These are phyloP conservation scores for Apiospora pterosperma DNA, from an alignment of 2,329 filamentous ascomycete species.

Conservation along the genomic window DNA sequence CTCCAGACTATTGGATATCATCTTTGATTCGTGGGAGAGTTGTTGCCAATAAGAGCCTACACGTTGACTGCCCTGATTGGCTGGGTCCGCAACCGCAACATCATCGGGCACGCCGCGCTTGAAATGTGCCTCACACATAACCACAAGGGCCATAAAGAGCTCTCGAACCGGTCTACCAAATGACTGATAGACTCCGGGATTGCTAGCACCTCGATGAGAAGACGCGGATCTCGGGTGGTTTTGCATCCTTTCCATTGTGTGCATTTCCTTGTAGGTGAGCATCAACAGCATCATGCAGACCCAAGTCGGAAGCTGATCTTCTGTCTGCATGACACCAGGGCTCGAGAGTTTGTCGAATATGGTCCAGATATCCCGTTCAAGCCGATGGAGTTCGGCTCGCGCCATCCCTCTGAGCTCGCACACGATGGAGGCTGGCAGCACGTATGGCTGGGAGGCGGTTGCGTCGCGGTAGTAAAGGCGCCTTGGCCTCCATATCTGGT, in stretches of 20 bases:
- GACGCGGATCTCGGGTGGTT: slow-evolving; percentile 10
- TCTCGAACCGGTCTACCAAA: not conserved
- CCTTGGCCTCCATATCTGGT: slow-evolving; percentile 44
- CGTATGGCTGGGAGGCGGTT: slow-evolving; percentile 22
- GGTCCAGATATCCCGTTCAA: slow-evolving; percentile 12
- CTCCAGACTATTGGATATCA: slow-evolving; percentile 1
- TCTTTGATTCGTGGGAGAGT: slow-evolving; percentile 2
- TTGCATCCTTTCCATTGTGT: slow-evolving; percentile 10
- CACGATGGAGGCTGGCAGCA: slow-evolving; percentile 30
- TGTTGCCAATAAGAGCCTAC: slow-evolving; percentile 1
- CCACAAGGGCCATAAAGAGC: slow-evolving; percentile 24
- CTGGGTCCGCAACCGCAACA: not conserved
- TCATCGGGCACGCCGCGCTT: slow-evolving; percentile 1
- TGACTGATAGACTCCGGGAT: not conserved
- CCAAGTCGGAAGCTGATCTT: slow-evolving; percentile 44
- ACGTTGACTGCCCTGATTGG: not conserved
- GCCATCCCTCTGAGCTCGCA: slow-evolving; percentile 21
- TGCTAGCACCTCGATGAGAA: slow-evolving; percentile 10
- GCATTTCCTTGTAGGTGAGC: slow-evolving; percentile 41
- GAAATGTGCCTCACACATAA: slow-evolving; percentile 26
- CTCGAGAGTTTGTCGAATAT: not conserved
- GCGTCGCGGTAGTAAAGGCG: slow-evolving; percentile 28
- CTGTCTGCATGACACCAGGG: slow-evolving; percentile 14
- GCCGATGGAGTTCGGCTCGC: slow-evolving; percentile 19
- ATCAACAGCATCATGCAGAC: slow-evolving; percentile 47